Base-by-base conservation (phyloP, 2,329 filamentous ascomycete genomes). In the Capronia coronata region DNA sequence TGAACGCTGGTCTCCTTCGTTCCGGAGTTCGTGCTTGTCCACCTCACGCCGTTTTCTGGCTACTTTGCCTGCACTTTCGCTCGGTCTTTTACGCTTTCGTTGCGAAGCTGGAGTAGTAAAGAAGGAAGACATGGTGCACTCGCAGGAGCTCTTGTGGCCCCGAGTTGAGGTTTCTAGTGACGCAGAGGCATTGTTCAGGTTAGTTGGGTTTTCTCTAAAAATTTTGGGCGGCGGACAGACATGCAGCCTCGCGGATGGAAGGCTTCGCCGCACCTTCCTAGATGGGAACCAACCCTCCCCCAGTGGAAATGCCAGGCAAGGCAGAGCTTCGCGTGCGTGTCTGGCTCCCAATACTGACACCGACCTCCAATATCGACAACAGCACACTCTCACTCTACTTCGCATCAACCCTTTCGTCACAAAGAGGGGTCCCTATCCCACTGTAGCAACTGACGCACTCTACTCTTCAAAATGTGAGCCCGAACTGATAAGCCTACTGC, bases 41-140 rank as follows among this genome's bases (percentile, higher is more conserved):
- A 70, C 67, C 48, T 66, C 69, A 61, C 69, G 64, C 61, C 71
- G 72, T 61, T 75, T 73, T 56, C 66, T 68, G 41, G 71, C 64
- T n/a, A n/a, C n/a, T 50, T 67, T 68, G 50, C 67, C 62, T 46
- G 68, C 57, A 48, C 64, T 66, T 50, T 73, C 69, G 21, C 76
- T 75, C 49, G 72, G 68, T 54, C 90, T 79, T 76, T 97, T 97
- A 62, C 93, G 78, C 77, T 97, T 97, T 73, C 87, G 87, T 64
- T 91, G 85, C 43, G 86, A 84, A 34, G 86, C 85, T 4, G 93
- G 89, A 32, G 84, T 75, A 44, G 90, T 95, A 71, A 98, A 98
- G 71, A 97, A 98, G 32, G 90, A 95, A 63, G 91, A 94, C 90
- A 94, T 94, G 7, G 29, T 35, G 18, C 3, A 30, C 18, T 11